phyloP scores from a whole-genome alignment of 2,329 filamentous ascomycete genomes.

The Tolypocladium paradoxum region DNA sequence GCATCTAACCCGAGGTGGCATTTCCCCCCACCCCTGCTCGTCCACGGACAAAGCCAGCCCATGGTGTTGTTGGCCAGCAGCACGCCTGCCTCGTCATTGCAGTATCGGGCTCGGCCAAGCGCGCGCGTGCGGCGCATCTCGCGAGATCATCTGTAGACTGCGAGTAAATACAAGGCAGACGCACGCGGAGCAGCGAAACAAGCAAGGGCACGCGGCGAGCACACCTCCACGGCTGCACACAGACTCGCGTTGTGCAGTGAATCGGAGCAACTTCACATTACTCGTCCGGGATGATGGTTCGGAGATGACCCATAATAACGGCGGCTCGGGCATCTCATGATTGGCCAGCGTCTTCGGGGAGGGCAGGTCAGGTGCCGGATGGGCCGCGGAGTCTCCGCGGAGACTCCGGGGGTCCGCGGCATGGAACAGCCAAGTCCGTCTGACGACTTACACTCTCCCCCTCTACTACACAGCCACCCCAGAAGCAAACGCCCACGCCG shows the following conservation, averaged over 20 bases:
- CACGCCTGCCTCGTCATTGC: neutral
- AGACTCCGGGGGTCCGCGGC: neutral
- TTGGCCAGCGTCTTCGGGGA: neutral
- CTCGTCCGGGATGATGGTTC: neutral
- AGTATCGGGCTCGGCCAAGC: neutral
- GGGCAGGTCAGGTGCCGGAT: neutral
- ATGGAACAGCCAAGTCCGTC: neutral
- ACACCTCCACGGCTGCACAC: neutral
- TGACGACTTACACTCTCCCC: neutral
- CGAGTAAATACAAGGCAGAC: neutral
- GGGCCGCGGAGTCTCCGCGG: constrained; percentile 12
- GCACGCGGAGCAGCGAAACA: neutral
- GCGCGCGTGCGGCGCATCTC: neutral
- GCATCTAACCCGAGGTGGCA: neutral
- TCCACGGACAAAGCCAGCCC: neutral
- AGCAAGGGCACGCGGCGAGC: neutral
- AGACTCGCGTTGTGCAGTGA: neutral
- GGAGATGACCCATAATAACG: neutral
- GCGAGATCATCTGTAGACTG: neutral
- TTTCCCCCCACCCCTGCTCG: neutral
- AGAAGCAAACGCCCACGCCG: neutral
- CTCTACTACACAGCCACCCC: neutral
- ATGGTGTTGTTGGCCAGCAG: neutral
- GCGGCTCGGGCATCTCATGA: neutral
- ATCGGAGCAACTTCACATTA: neutral